phyloP scores from a whole-genome alignment of 305 asterid species.

The Solanum hybrid region DNA sequence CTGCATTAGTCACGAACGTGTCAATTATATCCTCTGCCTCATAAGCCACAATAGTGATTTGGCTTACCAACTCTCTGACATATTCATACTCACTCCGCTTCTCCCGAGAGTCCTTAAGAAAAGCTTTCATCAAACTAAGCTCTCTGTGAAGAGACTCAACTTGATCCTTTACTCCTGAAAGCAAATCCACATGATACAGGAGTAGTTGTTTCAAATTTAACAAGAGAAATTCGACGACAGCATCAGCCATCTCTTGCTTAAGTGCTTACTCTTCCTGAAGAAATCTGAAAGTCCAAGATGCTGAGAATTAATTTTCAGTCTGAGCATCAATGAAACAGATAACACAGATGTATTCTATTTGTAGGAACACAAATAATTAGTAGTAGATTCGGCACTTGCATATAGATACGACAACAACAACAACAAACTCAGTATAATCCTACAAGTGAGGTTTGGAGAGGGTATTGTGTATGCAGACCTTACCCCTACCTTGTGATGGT shows the following conservation, averaged over 20 bases:
- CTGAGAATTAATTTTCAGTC: neutral
- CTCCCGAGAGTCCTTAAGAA: conserved; percentile 38
- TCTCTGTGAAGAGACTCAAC: conserved; percentile 42
- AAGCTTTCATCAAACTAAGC: conserved; percentile 41
- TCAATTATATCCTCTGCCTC: conserved; percentile 47
- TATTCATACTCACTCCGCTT: conserved; percentile 28
- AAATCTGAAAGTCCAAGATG: neutral
- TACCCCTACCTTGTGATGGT: neutral
- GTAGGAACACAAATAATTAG: neutral
- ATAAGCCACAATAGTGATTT: conserved; percentile 32
- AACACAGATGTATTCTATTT: neutral
- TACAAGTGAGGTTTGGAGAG: no score
- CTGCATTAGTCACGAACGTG: conserved; percentile 23
- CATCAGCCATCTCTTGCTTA: conserved; percentile 27
- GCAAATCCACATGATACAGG: conserved; percentile 29
- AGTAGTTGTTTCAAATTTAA: conserved; percentile 39
- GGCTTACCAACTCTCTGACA: conserved; percentile 31
- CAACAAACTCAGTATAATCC: neutral
- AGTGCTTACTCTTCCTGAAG: neutral
- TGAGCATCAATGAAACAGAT: no score
- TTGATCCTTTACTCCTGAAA: conserved; percentile 32
- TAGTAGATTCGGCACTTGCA: neutral
- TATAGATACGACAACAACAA: neutral
- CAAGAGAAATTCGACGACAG: conserved; percentile 40
- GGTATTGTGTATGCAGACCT: neutral